phyloP scores from a whole-genome alignment of 2,329 filamentous ascomycete species.

The Dothideomycetes sp. region DNA sequence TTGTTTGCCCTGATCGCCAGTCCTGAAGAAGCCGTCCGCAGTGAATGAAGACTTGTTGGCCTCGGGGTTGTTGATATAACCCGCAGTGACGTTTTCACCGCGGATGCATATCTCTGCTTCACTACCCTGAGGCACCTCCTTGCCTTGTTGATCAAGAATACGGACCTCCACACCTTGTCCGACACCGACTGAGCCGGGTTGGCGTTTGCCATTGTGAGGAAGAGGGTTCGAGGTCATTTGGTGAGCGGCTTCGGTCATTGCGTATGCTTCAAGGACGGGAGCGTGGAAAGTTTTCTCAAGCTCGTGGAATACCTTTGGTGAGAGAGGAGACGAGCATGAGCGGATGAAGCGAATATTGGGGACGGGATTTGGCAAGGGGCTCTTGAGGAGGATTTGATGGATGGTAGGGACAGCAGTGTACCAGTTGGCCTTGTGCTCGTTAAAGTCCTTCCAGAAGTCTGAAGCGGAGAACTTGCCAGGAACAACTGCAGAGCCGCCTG shows the following conservation, averaged over 20 bases:
- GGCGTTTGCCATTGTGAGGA: conserved; percentile 58
- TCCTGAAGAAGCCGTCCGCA: conserved; percentile 71
- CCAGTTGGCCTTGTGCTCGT: conserved; percentile 69
- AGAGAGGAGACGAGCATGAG: conserved; percentile 76
- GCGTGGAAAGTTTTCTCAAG: conserved; percentile 67
- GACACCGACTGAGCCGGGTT: conserved; percentile 73
- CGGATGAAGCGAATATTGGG: conserved; percentile 77
- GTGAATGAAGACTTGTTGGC: conserved; percentile 71
- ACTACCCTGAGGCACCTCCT: conserved; percentile 56
- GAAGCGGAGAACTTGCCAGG: conserved; percentile 71
- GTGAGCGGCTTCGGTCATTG: conserved; percentile 84
- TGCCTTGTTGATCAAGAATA: conserved; percentile 63
- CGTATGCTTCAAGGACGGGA: conserved; percentile 80
- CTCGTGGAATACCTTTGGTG: conserved; percentile 71
- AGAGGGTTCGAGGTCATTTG: conserved; percentile 65
- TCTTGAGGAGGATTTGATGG: conserved; percentile 77
- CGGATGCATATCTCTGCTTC: conserved; percentile 78
- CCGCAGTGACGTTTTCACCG: conserved; percentile 74
- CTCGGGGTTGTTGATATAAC: conserved; percentile 72
- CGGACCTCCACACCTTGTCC: conserved; percentile 75
- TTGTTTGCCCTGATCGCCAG: conserved; percentile 74
- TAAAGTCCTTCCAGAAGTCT: conserved; percentile 75
- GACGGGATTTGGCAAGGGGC: conserved; percentile 55
- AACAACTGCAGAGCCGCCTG: conserved; percentile 70
- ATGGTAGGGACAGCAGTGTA: conserved; percentile 91